A percentile compares a stretch with the other conserved stretches of the same genome.
These are phyloP conservation scores for Kandelia obovata DNA, from an alignment of 345 rosid genomes.

Conservation along the genomic window DNA sequence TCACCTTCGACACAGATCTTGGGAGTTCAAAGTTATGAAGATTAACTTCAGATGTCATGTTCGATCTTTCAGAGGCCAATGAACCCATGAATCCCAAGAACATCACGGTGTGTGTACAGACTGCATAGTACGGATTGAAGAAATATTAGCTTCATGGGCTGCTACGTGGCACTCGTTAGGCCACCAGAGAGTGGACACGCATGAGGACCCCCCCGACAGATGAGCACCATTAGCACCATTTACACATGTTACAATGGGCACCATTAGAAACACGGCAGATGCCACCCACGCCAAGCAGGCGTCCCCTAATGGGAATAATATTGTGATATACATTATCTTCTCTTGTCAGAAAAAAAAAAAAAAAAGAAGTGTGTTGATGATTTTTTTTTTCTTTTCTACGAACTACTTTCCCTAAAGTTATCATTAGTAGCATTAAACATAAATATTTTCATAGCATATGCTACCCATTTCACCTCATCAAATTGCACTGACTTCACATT, in stretches of 20 bases:
- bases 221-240: conserved; percentile 3
- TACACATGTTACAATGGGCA: conserved; percentile 4
- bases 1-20: background rate
- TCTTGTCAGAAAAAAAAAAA: conserved; percentile 2
- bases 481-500: too few relatives aligned
- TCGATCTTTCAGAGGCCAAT: conserved; percentile 20
- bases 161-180: conserved; percentile 30
- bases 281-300: conserved; percentile 23
- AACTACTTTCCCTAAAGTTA: conserved; percentile 36
- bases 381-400: conserved; percentile 12
- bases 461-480: background rate
- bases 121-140: background rate
- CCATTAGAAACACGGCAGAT: conserved; percentile 27
- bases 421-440: conserved; percentile 30
- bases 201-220: conserved; percentile 2
- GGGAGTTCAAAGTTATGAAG: conserved; percentile 12
- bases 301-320: conserved; percentile 43
- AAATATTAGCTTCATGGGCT: conserved; percentile 17
- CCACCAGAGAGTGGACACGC: conserved; percentile 9
- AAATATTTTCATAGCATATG: background rate
- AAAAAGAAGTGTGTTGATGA: conserved; percentile 17
- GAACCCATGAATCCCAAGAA: conserved; percentile 27
- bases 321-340: conserved; percentile 23
- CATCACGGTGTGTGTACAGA: conserved; percentile 1
- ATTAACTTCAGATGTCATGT: conserved; percentile 24